phyloP scores from a whole-genome alignment of 768 basidiomycete species.

The Kwoniella sp. region DNA sequence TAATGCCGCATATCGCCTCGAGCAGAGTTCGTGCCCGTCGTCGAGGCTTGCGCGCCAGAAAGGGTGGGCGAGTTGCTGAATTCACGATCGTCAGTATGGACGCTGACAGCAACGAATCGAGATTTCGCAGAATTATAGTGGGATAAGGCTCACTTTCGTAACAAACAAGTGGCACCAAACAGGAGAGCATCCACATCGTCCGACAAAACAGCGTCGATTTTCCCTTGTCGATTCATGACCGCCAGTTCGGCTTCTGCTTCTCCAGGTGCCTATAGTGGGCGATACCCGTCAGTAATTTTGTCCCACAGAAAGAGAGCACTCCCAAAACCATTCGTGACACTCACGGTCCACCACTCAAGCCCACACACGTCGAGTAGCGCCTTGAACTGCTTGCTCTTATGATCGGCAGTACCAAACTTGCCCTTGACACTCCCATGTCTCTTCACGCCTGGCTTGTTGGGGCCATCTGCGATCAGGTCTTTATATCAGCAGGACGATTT shows the following conservation, averaged over 20 bases:
- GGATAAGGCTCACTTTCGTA: slow-evolving; percentile 72
- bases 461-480: slow-evolving; percentile 62
- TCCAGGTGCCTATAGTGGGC: slow-evolving; percentile 65
- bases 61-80: slow-evolving; percentile 48
- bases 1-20: slow-evolving; percentile 34
- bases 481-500: not conserved
- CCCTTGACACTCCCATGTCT: slow-evolving; percentile 59
- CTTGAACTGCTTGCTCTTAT: slow-evolving; percentile 49
- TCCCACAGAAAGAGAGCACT: too few relatives aligned
- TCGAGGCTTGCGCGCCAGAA: slow-evolving; percentile 62
- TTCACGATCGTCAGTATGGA: not conserved
- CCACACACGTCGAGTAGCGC: slow-evolving; percentile 60
- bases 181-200: slow-evolving; percentile 93
- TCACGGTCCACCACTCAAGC: slow-evolving; percentile 60
- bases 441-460: slow-evolving; percentile 77
- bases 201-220: slow-evolving; percentile 84
- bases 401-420: slow-evolving; percentile 49
- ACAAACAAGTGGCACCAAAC: slow-evolving; percentile 79
- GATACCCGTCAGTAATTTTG: not conserved
- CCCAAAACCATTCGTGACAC: slow-evolving; percentile 21
- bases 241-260: slow-evolving; percentile 95
- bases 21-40: slow-evolving; percentile 45
- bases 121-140: too few relatives aligned
- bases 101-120: slow-evolving; percentile 4
- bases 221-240: slow-evolving; percentile 74